These are phyloP conservation scores for Cercospora beticola DNA, from an alignment of 2,329 filamentous ascomycete species.

Conservation along the genomic window DNA sequence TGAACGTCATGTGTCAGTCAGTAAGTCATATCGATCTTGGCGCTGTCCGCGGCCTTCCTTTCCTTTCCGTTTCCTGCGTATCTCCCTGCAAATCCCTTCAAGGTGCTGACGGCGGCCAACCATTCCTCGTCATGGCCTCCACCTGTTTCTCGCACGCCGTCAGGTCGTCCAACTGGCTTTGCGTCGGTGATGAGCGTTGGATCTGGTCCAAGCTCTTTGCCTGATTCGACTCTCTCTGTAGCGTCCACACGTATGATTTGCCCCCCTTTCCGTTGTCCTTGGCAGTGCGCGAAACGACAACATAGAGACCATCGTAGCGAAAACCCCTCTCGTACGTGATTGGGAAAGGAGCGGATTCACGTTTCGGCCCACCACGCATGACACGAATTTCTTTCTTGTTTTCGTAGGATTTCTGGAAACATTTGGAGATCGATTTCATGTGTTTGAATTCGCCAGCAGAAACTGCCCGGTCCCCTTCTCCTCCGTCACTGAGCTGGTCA, in stretches of 20 bases:
- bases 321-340: background rate
- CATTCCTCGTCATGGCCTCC: background rate
- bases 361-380: background rate
- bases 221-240: background rate
- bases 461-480: background rate
- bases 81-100: background rate
- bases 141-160: background rate
- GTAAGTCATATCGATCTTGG: background rate
- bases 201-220: background rate
- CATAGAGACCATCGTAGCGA: background rate
- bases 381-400: background rate
- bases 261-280: background rate
- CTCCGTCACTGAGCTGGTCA: background rate
- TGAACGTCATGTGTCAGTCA: background rate
- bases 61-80: background rate
- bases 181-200: background rate
- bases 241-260: background rate
- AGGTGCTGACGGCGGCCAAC: background rate
- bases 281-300: background rate
- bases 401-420: background rate
- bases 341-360: background rate
- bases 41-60: background rate
- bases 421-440: background rate
- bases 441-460: background rate
- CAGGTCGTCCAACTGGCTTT: background rate